Conservation (phyloP, 2,329 filamentous ascomycete species). For the Calonectria naviculata region DNA sequence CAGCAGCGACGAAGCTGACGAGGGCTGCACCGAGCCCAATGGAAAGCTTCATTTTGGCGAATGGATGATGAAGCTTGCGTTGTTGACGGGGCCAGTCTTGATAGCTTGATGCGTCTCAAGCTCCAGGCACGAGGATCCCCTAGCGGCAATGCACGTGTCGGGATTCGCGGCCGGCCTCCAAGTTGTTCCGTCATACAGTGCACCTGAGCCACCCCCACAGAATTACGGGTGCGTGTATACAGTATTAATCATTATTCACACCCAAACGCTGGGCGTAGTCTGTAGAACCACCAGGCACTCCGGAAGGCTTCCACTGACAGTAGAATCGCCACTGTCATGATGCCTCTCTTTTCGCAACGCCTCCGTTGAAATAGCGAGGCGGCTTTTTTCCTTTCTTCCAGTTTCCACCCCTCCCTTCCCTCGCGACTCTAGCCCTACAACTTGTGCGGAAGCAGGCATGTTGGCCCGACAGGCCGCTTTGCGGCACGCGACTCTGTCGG, state of each 20-base stretch:
- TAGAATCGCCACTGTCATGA: constrained; percentile 29
- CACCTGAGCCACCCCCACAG: not conserved
- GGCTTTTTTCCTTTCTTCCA: no score
- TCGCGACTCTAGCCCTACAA: not conserved
- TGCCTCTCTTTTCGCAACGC: constrained; percentile 30
- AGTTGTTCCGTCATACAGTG: constrained; percentile 46
- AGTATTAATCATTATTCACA: not conserved
- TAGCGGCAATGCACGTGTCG: constrained; percentile 40
- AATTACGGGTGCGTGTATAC: not conserved
- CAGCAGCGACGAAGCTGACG: constrained; percentile 51
- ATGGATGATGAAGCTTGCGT: constrained; percentile 45
- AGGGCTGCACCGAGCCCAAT: constrained; percentile 53
- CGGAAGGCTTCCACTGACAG: constrained; percentile 8
- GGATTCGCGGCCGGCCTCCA: constrained; percentile 33
- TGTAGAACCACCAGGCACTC: constrained; percentile 10
- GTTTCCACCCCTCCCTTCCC: not conserved
- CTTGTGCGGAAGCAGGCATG: constrained; percentile 29
- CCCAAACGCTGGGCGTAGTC: not conserved
- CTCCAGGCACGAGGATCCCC: constrained; percentile 35
- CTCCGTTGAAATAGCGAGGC: not conserved
- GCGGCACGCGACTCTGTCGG: constrained; percentile 36
- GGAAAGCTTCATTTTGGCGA: constrained; percentile 55
- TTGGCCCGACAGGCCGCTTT: constrained; percentile 37
- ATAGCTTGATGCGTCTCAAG: constrained; percentile 47
- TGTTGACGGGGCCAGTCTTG: constrained; percentile 35